Conservation (phyloP, 1,284 basidiomycete genomes). For the Hymenochaete sp. region DNA sequence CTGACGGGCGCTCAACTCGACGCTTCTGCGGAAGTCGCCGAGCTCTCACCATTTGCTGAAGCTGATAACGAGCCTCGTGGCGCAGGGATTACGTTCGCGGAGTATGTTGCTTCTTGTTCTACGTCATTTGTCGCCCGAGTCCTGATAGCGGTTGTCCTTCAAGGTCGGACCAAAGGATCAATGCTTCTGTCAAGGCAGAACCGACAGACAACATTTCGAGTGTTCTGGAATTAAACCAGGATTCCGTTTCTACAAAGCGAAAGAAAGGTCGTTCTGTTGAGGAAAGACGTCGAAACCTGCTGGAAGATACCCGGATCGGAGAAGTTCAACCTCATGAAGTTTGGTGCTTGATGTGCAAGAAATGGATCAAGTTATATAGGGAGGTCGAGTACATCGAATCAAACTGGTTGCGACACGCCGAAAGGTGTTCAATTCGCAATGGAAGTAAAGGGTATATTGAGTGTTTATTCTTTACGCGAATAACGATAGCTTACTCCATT, state of each 20-base stretch:
- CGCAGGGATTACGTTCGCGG: too few species aligned
- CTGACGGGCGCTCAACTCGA: too few species aligned
- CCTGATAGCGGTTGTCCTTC: too few species aligned
- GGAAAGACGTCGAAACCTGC: conserved; percentile 9
- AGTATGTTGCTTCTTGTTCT: too few species aligned
- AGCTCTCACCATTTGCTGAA: too few species aligned
- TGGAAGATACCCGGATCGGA: conserved; percentile 10
- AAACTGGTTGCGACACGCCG: conserved; percentile 17
- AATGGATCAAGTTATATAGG: conserved; percentile 17
- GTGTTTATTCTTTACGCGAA: too few species aligned
- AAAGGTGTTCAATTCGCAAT: conserved; percentile 10
- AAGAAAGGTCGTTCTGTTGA: conserved; percentile 12
- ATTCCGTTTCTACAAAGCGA: neutral
- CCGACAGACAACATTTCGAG: too few species aligned
- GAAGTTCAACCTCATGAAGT: conserved; percentile 15
- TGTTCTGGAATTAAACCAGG: neutral
- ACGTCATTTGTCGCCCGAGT: too few species aligned
- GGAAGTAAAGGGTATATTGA: neutral
- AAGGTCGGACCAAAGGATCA: too few species aligned
- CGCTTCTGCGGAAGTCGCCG: too few species aligned
- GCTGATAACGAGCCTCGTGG: too few species aligned
- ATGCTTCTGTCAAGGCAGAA: too few species aligned
- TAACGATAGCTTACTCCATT: neutral
- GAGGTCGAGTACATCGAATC: conserved; percentile 17
- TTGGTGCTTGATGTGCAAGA: conserved; percentile 15